These are phyloP conservation scores for Silybum marianum DNA, from an alignment of 129 eudicot species.

Conservation along the genomic window DNA sequence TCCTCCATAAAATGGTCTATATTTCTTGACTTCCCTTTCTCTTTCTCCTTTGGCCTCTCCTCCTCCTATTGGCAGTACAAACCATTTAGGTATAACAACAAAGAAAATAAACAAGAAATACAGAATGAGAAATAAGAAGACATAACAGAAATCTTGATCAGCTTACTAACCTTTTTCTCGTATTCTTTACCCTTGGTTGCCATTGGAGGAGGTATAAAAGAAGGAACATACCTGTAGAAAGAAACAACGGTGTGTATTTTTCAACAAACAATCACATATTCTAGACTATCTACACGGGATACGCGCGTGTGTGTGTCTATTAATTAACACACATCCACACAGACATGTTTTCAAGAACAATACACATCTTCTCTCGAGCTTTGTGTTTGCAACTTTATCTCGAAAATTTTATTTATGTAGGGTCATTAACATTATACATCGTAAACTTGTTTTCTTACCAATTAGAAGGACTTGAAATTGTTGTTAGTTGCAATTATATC, in stretches of 20 bases:
- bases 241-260: slow-evolving; percentile 36
- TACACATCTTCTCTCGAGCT: not conserved
- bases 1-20: slow-evolving; percentile 99
- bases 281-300: not conserved
- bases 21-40: slow-evolving; percentile 83
- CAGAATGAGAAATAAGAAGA: slow-evolving; percentile 13
- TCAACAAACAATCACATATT: slow-evolving; percentile 4
- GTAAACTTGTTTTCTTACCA: not conserved
- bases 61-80: slow-evolving; percentile 48
- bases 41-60: slow-evolving; percentile 92
- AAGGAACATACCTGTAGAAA: slow-evolving; percentile 94
- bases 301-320: not conserved
- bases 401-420: not conserved
- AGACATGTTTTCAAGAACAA: not conserved
- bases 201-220: slow-evolving; percentile 94
- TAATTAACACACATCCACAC: not conserved
- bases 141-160: slow-evolving; percentile 3
- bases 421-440: not conserved
- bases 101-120: not conserved
- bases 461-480: not conserved
- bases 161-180: slow-evolving; percentile 70
- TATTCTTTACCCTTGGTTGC: slow-evolving; percentile 88
- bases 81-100: not conserved
- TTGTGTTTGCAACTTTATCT: not conserved
- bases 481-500: not conserved